Conservation (phyloP, 106 monocot species). For the Iris macrosiphon region DNA sequence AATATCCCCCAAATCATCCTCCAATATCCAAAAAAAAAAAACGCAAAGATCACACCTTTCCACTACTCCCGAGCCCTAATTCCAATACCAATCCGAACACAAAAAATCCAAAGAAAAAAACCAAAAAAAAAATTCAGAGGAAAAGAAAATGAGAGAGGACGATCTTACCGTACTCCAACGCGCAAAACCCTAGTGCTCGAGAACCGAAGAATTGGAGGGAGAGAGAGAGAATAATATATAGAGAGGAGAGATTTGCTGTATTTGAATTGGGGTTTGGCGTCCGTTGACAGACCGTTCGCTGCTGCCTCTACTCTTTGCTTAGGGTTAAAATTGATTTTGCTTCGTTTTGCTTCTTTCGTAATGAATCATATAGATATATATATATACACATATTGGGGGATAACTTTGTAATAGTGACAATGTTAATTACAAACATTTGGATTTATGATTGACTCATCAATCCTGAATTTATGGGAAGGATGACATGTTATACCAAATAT, state of each 20-base stretch:
- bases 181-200: not conserved
- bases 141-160: not conserved
- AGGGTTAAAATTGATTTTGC: no score
- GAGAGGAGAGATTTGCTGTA: slow-evolving; percentile 4
- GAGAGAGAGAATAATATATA: not conserved
- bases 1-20: not conserved
- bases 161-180: not conserved
- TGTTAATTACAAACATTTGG: no score
- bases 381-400: no score
- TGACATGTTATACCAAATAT: no score
- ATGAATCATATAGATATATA: no score
- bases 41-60: not conserved
- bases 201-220: not conserved
- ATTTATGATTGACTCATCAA: no score
- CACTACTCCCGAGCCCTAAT: not conserved
- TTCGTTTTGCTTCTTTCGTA: no score
- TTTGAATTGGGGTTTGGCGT: slow-evolving; percentile 19
- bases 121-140: not conserved
- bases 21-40: not conserved
- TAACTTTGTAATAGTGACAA: no score
- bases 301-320: no score
- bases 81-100: no score
- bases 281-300: slow-evolving; percentile 29
- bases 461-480: no score
- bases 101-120: no score